Evolutionary conservation across 768 basidiomycete species (phyloP).

Genomic region (Sporobolomyces pararoseus): DNA sequence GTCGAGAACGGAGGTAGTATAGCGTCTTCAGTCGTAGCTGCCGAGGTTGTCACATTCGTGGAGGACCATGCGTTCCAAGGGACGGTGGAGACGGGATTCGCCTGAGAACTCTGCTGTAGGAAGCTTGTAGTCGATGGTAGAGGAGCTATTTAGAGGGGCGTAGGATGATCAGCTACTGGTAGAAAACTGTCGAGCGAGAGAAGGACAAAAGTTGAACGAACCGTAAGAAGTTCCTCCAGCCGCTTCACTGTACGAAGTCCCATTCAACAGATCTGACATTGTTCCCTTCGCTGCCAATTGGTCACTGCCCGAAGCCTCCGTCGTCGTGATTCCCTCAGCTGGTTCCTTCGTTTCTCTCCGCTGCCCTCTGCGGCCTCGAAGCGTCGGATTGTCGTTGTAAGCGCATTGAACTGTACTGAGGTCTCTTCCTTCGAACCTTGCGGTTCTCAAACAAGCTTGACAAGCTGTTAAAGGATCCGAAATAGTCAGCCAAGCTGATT

Average conservation of each 20-base stretch:
- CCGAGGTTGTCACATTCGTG: not conserved
- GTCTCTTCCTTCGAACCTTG: slow-evolving; percentile 21
- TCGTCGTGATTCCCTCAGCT: not conserved
- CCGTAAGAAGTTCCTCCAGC: not conserved
- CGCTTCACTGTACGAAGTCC: not conserved
- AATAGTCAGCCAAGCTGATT: not conserved
- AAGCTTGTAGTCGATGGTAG: no score
- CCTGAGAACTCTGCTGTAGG: no score
- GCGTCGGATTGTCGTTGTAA: not conserved
- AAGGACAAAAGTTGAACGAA: not conserved
- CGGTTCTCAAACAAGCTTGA: slow-evolving; percentile 19
- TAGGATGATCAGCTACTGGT: no score
- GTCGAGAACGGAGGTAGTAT: not conserved
- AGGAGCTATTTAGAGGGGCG: no score
- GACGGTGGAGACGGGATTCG: no score
- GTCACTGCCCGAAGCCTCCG: not conserved
- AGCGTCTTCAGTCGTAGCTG: not conserved
- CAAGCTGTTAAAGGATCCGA: slow-evolving; percentile 17
- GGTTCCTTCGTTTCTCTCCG: not conserved
- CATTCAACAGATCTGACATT: slow-evolving; percentile 8
- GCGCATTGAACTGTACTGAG: not conserved
- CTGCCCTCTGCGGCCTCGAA: not conserved
- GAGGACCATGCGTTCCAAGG: not conserved
- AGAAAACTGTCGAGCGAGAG: not conserved
- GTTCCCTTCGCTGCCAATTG: not conserved